Evolutionary conservation across 805 yeast species (phyloP).

Genomic region (Starmera caribaea): DNA sequence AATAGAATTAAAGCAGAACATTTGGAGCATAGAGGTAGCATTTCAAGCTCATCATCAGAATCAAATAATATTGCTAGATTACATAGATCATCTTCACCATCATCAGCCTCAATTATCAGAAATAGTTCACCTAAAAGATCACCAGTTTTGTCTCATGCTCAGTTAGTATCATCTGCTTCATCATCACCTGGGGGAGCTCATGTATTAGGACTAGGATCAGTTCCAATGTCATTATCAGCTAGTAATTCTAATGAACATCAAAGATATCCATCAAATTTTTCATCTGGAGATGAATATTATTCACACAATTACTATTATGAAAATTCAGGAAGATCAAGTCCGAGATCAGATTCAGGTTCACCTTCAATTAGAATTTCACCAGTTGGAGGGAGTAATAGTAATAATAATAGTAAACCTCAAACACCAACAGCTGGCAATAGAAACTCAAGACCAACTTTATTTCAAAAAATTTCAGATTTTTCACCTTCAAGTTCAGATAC

Average conservation of each 20-base stretch:
- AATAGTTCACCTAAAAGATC: conserved; percentile 22
- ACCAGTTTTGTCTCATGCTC: conserved; percentile 5
- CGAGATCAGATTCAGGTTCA: conserved; percentile 22
- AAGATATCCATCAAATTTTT: conserved; percentile 20
- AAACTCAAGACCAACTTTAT: conserved; percentile 12
- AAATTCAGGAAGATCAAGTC: conserved; percentile 24
- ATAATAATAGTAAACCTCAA: conserved; percentile 15
- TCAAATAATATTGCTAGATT: conserved; percentile 20
- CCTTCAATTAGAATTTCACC: conserved; percentile 8
- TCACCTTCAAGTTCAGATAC: conserved; percentile 56
- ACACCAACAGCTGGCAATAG: conserved; percentile 6
- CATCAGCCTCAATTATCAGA: conserved; percentile 16
- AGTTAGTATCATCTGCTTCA: no score
- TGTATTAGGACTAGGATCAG: no score
- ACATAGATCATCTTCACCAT: conserved; percentile 36
- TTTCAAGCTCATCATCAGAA: conserved; percentile 27
- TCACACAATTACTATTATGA: conserved; percentile 8
- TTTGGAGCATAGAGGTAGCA: conserved; percentile 31
- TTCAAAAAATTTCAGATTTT: conserved; percentile 21
- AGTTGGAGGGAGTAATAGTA: conserved; percentile 1
- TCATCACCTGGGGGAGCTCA: no score
- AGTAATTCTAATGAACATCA: conserved; percentile 19
- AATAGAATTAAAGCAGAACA: conserved; percentile 81
- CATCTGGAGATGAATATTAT: conserved; percentile 23
- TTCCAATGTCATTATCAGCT: no score